Base-by-base conservation (phyloP, 352 stramenopile genomes). In the Pythium guiyangense region DNA sequence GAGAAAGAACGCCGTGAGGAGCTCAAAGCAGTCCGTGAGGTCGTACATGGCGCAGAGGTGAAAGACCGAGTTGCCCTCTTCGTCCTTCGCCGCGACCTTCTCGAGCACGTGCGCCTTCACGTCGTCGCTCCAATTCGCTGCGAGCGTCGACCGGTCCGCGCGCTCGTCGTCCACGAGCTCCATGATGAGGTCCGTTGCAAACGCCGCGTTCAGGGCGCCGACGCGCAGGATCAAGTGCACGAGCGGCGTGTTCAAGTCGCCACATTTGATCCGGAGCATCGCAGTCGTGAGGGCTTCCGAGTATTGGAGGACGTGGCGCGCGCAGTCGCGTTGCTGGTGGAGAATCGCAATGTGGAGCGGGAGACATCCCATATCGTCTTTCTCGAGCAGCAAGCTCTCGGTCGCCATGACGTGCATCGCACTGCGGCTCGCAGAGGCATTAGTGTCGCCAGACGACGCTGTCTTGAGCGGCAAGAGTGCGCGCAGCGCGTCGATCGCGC, bases 281-380 rank as follows among this genome's bases (percentile, higher is more conserved):
- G 77, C 81, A 40, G 73, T 73, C 37, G 73, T 79, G 27, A 93
- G 83, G 53, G 75, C 68, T 6, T 79, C 61, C 31, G 80, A 93
- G 66, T 87, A 83, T 44, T 65, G 73, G 34, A 90, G 60, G 39
- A 91, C 27, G 54, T 88, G 74, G 39, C 73, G 27, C 39, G 64
- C 63, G 45, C 65, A 80, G 18, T 71, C 70, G 6, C 57, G 37
- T 39, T 62, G 71, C 54, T 87, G 71, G 59, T 93, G 66, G 50
- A 93, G 75, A 22, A 85, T 45, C 17, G 79, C 83, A 37, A 90
- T 64, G 51, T 95, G 85, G 18, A 96, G 57, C 9, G 88, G 82
- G 39, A 93, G 72, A 50, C 86, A 92, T 22, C 85, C 85, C 74
- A 88, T 89, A 49, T 90, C 77, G 63, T 96, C 87, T 55, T 88